A percentile compares a stretch with the other conserved stretches of the same genome.
These are phyloP conservation scores for Nothophytophthora sp. DNA, from an alignment of 352 stramenopile genomes.

Conservation along the genomic window DNA sequence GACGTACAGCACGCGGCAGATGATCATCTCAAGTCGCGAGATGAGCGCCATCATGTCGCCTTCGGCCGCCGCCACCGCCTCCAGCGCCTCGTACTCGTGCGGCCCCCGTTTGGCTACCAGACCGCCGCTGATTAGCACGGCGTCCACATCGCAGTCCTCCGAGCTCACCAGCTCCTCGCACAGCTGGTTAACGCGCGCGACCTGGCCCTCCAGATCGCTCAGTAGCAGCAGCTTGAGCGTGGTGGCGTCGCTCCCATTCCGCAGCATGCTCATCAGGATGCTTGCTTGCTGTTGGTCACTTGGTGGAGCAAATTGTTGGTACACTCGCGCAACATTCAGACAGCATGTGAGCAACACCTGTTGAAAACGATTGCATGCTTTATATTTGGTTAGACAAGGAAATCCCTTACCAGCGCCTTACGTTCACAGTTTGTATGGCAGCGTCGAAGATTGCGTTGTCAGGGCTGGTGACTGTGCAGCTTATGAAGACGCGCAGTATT, in stretches of 20 bases:
- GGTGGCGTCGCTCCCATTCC: conserved; percentile 17
- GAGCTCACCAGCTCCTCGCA: conserved; percentile 79
- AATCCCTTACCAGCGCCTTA: too few species aligned
- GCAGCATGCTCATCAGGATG: not conserved
- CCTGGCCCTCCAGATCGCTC: conserved; percentile 67
- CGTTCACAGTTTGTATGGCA: too few species aligned
- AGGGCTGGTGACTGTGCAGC: too few species aligned
- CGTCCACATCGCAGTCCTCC: conserved; percentile 60
- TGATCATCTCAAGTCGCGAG: conserved; percentile 85
- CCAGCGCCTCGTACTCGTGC: conserved; percentile 53
- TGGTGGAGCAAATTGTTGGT: not conserved
- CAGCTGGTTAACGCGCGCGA: conserved; percentile 70
- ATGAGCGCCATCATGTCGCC: conserved; percentile 91
- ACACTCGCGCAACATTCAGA: conserved; percentile 13
- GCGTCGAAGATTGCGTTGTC: too few species aligned
- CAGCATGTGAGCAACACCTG: too few species aligned
- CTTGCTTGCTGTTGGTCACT: not conserved
- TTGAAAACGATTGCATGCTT: not conserved
- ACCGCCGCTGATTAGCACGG: conserved; percentile 75
- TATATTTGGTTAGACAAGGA: too few species aligned
- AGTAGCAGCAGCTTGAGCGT: conserved; percentile 78
- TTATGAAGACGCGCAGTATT: too few species aligned
- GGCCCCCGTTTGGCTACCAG: conserved; percentile 49
- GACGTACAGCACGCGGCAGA: conserved; percentile 85
- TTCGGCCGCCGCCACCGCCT: conserved; percentile 71